Base-by-base conservation (phyloP, 306 rosid species). In the Inga leiocalycina region DNA sequence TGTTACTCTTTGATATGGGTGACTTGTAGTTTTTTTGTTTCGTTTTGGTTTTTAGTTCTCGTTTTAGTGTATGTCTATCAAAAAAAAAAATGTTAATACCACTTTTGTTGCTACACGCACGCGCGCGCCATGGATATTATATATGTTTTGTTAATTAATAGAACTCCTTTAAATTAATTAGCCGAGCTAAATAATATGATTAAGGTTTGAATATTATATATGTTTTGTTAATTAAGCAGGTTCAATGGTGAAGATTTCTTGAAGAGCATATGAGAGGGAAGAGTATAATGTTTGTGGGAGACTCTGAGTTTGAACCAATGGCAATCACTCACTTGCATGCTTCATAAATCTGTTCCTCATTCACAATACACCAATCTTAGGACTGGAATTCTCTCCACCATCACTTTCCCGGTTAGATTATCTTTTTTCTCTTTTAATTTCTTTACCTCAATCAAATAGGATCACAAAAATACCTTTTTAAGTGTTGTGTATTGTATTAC, bases 281-380 rank as follows among this genome's bases (percentile, higher is more conserved):
- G 81, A 89, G 75, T 20, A 19, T 91, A 13, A 16, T 91, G 74
- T 89, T 91, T 81, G 93, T 91, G 77, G 95, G 92, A 61, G 95
- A 89, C 76, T 91, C 65, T 91, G 88, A 89, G 93, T 69, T 84
- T 89, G 83, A 91, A 91, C 79, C 95, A 91, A 76, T 89, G 95
- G 95, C 93, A 87, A 75, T 89, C 93, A 81, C 93, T 92, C 67
- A 80, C 87, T 74, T 89, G 93, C 85, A 80, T 90, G 92, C 79
- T 90, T 57, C 88, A 87, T 45, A 81, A 22, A 27, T 75, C 85
- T 57, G 85, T 57, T 15, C 91, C 91, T 65, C 78, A 69, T 8
- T 79, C 85, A 6, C 65, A 81, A 1, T 89, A 90, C 77, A 77
- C 82, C 61, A 77, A 69, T 24, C 3, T 43, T 0, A 88, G 81